A percentile compares a stretch with the other conserved stretches of the same genome.
Evolutionary conservation across 2,329 filamentous ascomycete genomes (phyloP).

Genomic region (Aspergillus arachidicola): DNA sequence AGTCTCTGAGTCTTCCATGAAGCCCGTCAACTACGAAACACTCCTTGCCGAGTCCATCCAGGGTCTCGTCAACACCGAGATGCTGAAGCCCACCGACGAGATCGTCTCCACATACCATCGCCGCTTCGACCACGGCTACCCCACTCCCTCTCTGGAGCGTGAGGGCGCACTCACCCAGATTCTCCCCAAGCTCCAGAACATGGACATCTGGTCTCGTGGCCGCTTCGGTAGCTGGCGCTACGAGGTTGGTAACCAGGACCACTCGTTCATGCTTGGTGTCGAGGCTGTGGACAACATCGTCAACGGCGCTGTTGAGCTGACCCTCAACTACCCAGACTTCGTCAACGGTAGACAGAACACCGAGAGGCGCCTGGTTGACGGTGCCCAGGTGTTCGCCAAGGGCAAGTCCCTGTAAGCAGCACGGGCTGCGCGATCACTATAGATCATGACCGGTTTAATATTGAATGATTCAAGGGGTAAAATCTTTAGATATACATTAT

Average conservation of each 20-base stretch:
- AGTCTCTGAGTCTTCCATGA: conserved; percentile 92
- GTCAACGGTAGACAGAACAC: conserved; percentile 73
- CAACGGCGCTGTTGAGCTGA: conserved; percentile 86
- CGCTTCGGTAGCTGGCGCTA: conserved; percentile 98
- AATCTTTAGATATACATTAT: conserved; percentile 23
- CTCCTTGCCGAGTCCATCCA: conserved; percentile 89
- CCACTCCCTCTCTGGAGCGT: conserved; percentile 90
- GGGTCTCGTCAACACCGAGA: conserved; percentile 95
- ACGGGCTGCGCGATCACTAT: conserved; percentile 8
- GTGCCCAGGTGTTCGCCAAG: conserved; percentile 60
- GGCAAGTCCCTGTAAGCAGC: conserved; percentile 38
- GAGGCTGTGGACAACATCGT: conserved; percentile 90
- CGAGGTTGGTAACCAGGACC: conserved; percentile 95
- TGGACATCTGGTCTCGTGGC: conserved; percentile 92
- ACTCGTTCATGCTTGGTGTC: conserved; percentile 96
- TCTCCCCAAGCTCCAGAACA: conserved; percentile 85
- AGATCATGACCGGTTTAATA: conserved; percentile 24
- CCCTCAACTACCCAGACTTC: conserved; percentile 95
- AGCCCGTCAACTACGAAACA: conserved; percentile 85
- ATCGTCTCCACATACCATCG: conserved; percentile 98
- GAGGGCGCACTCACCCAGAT: conserved; percentile 92
- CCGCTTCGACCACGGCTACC: conserved; percentile 97
- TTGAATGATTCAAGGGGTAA: conserved; percentile 22
- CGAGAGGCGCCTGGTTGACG: conserved; percentile 64
- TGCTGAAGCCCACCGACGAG: conserved; percentile 88